Evolutionary conservation across 768 basidiomycete species (phyloP), one percentile per base, ranked within the genome.

Genomic region (Gyrodon lividus): DNA sequence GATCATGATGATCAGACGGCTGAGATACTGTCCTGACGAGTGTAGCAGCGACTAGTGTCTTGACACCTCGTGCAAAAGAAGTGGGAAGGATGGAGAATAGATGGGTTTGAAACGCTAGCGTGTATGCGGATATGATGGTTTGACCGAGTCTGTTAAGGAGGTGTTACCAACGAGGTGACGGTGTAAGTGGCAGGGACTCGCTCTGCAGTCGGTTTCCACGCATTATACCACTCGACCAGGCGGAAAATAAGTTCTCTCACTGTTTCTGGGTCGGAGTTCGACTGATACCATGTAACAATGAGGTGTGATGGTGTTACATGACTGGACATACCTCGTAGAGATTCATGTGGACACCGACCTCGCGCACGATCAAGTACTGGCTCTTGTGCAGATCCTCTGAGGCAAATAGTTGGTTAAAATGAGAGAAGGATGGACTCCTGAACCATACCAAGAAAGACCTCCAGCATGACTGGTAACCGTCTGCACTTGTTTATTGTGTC

Each of bases 161-260:
- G 33, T 20, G 38, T 54, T 34, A 46, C 31, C 33, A 35, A 30
- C 12, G 45, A 22, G 49, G 19, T 37, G 17, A 31, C 33, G 54
- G 39, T 42, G 28, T 13, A 24, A 30, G 35, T 17, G 31, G 22
- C 8, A 24, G 37, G 7, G 5, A 74, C 80, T 66, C 55, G 86
- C 87, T 87, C 86, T 40, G 69, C 59, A 13, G 78, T 77, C 1
- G 87, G 87, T 19, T 75, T 74, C 90, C 90, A 92, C n/a, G 80
- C 77, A 46, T 76, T 75, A 62, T 84, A 87, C 90, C 90, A 92
- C 20, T 83, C 77, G 16, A 82, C 69, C 4, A 92, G 67, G 31
- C 83, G 75, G 46, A 75, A 74, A 0, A 91, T 71, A 19, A 92
- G 76, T 22, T 71, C 67, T 12, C 73, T 71, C 7, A 92, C 74